Base-by-base conservation (phyloP, 2,329 filamentous ascomycete species). In the Aspergillus sp. region DNA sequence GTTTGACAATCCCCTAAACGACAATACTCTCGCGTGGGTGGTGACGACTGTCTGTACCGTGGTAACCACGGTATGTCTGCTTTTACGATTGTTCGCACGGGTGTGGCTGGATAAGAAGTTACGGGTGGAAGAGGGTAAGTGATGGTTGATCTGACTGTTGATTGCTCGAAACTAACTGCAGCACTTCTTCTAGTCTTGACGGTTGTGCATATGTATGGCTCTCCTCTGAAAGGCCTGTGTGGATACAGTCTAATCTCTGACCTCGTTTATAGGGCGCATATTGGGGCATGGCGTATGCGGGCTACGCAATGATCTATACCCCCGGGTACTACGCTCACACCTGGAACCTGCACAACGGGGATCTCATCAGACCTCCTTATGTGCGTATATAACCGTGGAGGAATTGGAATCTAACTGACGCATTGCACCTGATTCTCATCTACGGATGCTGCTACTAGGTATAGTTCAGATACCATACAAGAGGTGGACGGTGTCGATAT, bases 381-480 rank as follows among this genome's bases (percentile, higher is more conserved):
- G 67, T 69, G 38, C 34, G 64, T 51, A 49, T 25, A 19, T 2
- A 6, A 3, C 0, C 1, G 11, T 47, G 4, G n/a, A 15, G n/a
- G 7, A 9, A n/a, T 31, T 13, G 3, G 6, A 30, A 22, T 9
- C 0, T 17, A 22, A 11, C 25, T 45, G 23, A 57, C 19, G 4
- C 11, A 5, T 15, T 7, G 1, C 34, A 65, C 57, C 46, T 57
- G 0, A 57, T 79, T 43, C 70, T 77, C 38, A 54, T 79, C 31
- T 73, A 70, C 60, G 75, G 77, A 53, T 65, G 68, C 64, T 74
- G 67, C 60, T 81, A 81, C 62, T 75, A 19, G 19, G 2, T 19
- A 19, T 19, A 19, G 19, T 19, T 19, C 19, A 19, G 19, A 19
- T 19, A 19, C 19, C 19, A 19, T 19, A 19, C 19, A 19, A 19